Evolutionary conservation across 2,329 filamentous ascomycete species (phyloP), one percentile per base, ranked within the genome.

Genomic region (Trichoderma atrobrunneum): DNA sequence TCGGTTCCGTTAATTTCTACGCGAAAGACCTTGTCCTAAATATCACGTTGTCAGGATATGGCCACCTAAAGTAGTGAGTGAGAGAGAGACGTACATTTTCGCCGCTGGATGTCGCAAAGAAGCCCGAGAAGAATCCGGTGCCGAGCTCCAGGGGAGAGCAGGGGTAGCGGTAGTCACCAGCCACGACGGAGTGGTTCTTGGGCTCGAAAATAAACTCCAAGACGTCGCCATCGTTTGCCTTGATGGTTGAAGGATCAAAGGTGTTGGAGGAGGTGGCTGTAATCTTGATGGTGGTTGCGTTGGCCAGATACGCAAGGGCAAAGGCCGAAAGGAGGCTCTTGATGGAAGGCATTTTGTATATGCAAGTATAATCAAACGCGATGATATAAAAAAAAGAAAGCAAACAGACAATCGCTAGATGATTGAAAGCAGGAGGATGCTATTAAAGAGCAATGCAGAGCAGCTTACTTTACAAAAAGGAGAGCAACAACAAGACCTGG

Each of bases 51-150:
- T 70, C 51, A 62, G 34, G 1, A 26, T 14, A 26, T 16, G 51
- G 5, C n/a, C 16, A 51, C 3, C 1, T 14, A 21, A 16, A n/a
- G n/a, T n/a, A n/a, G n/a, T n/a, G 32, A 34, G 32, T 5, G 32
- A 34, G 32, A 16, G 28, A 57, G 70, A 34, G 39, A 78, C 80
- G 16, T 77, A 82, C 81, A 32, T 76, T 76, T 65, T 79, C 75
- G 65, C 77, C 78, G 26, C 75, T 73, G 14, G 76, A 74, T 2
- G 77, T 77, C 57, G 76, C 71, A 26, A 83, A 30, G 72, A 80
- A 80, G 36, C 81, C 81, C 18, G 82, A 83, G 74, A 80, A 83
- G 76, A 83, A 83, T 6, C 81, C 80, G n/a, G 73, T 76, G 64
- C 78, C 78, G 21, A 78, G 43, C 32, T 78, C 72, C 12, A 80